Evolutionary conservation across 768 basidiomycete genomes (phyloP).

Genomic region (Coprinopsis strossmayeri): DNA sequence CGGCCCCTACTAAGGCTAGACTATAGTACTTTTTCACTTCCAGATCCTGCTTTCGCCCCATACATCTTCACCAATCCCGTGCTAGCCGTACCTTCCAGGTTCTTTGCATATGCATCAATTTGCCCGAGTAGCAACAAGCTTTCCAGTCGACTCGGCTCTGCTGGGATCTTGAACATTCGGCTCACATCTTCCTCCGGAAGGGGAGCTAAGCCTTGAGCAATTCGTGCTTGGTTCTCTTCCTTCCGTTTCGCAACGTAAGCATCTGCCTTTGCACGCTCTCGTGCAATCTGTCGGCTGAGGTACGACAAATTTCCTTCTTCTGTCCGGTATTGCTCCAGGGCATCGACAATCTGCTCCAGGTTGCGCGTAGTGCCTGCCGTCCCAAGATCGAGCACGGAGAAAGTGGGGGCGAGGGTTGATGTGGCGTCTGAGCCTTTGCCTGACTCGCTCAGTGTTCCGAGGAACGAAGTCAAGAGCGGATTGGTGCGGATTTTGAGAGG

Average conservation of each 20-base stretch:
- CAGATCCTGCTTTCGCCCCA: constrained; percentile 35
- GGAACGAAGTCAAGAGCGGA: constrained; percentile 71
- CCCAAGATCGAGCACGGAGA: constrained; percentile 65
- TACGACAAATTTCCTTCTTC: constrained; percentile 93
- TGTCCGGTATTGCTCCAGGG: constrained; percentile 78
- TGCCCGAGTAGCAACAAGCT: constrained; percentile 82
- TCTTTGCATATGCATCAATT: constrained; percentile 81
- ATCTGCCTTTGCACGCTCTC: constrained; percentile 79
- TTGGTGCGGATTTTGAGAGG: constrained; percentile 83
- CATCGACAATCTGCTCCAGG: constrained; percentile 80
- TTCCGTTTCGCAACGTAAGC: constrained; percentile 75
- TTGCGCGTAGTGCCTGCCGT: constrained; percentile 64
- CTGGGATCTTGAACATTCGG: constrained; percentile 81
- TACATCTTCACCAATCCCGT: constrained; percentile 84
- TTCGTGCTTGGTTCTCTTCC: constrained; percentile 77
- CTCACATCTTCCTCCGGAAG: constrained; percentile 83
- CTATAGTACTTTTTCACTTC: constrained; percentile 5
- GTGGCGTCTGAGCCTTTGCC: constrained; percentile 30
- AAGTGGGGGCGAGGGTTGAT: constrained; percentile 51
- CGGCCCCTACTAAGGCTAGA: too few relatives aligned
- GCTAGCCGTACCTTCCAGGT: constrained; percentile 56
- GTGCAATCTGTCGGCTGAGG: constrained; percentile 78
- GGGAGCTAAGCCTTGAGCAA: constrained; percentile 78
- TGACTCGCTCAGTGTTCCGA: constrained; percentile 53
- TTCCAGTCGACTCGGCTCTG: constrained; percentile 84